Conservation (phyloP, 345 rosid genomes). For the Streptanthus diversifolius region DNA sequence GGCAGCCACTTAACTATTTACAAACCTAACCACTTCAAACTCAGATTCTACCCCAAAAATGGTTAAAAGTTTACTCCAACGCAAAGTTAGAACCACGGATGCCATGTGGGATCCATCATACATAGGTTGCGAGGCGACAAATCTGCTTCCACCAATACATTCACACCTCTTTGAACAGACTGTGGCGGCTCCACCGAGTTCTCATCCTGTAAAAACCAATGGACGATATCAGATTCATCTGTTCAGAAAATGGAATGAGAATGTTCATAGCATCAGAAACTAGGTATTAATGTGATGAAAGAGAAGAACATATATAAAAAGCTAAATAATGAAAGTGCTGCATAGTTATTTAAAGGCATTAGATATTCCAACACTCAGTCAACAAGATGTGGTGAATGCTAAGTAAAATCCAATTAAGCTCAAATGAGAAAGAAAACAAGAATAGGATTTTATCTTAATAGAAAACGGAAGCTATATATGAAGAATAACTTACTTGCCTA, state of each 20-base stretch:
- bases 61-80: background rate
- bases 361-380: background rate
- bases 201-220: conserved; percentile 61
- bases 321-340: background rate
- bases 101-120: conserved; percentile 99
- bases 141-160: conserved; percentile 84
- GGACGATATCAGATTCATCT: background rate
- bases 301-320: background rate
- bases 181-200: conserved; percentile 74
- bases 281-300: background rate
- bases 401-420: conserved; percentile 9
- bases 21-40: conserved; percentile 26
- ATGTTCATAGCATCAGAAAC: background rate
- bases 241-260: background rate
- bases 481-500: conserved; percentile 68
- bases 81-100: conserved; percentile 86
- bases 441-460: background rate
- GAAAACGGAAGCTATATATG: background rate
- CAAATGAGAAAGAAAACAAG: conserved; percentile 10
- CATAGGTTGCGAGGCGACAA: conserved; percentile 83
- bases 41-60: conserved; percentile 12
- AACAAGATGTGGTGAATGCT: conserved; percentile 6
- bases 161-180: conserved; percentile 86
- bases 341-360: conserved; percentile 1
- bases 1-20: conserved; percentile 14